Evolutionary conservation across 441 rosid species (phyloP).

Genomic region (Arabidopsis lyrata): DNA sequence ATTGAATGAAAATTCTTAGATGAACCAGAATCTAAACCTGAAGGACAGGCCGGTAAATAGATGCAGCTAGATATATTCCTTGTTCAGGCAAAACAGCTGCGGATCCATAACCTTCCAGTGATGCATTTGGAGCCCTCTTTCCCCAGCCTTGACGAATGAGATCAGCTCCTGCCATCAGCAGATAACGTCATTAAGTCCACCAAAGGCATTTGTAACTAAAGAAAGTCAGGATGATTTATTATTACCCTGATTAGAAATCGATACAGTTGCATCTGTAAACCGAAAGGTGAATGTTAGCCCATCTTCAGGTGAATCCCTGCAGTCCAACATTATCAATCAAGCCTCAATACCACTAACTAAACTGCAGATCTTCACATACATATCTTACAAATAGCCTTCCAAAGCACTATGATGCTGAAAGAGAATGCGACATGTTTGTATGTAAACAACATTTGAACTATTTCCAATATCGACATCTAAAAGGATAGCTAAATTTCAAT

Average conservation of each 20-base stretch:
- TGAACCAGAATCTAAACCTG: conserved; percentile 65
- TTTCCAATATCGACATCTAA: not conserved
- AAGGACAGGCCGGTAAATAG: conserved; percentile 91
- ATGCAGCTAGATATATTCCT: conserved; percentile 97
- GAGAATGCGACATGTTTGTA: conserved; percentile 10
- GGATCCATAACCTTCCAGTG: conserved; percentile 97
- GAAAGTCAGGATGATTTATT: conserved; percentile 30
- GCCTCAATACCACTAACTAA: conserved; percentile 34
- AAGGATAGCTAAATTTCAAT: conserved; percentile 4
- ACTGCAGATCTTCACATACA: conserved; percentile 31
- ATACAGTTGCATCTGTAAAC: conserved; percentile 83
- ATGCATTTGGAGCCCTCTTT: conserved; percentile 77
- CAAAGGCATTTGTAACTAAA: conserved; percentile 29
- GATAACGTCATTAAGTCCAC: conserved; percentile 21
- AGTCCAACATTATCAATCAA: conserved; percentile 45
- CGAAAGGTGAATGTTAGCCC: conserved; percentile 94
- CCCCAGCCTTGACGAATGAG: conserved; percentile 95
- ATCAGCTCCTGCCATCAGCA: conserved; percentile 67
- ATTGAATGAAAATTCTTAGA: conserved; percentile 32
- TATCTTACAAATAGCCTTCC: conserved; percentile 14
- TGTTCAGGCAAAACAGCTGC: conserved; percentile 96
- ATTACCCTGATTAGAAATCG: conserved; percentile 92
- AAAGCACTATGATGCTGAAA: not conserved
- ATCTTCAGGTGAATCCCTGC: conserved; percentile 91
- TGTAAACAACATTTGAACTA: conserved; percentile 18